phyloP scores from a whole-genome alignment of 75 land plant genomes.

The Selaginella tamariscina region DNA sequence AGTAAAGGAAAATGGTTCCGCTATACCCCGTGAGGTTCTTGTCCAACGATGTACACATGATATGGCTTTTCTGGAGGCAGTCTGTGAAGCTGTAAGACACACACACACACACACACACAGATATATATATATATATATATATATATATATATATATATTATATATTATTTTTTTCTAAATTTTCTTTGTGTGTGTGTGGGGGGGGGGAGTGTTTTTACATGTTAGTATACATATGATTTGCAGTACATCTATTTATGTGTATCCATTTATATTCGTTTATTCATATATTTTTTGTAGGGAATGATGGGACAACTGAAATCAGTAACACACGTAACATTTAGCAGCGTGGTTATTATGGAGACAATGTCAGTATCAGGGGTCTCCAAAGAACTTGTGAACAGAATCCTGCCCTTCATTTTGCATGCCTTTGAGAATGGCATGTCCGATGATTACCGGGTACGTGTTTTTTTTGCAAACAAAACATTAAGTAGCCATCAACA shows the following conservation, averaged over 20 bases:
- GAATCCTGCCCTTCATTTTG: conserved; percentile 44
- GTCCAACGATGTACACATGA: conserved; percentile 71
- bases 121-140: too few species aligned
- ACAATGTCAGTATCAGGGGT: conserved; percentile 37
- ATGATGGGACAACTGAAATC: conserved; percentile 23
- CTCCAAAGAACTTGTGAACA: conserved; percentile 37
- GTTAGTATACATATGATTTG: too few species aligned
- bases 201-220: too few species aligned
- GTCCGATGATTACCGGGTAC: conserved; percentile 27
- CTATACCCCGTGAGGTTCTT: conserved; percentile 57
- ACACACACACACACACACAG: too few species aligned
- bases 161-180: too few species aligned
- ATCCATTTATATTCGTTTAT: not conserved
- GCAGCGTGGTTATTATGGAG: conserved; percentile 57
- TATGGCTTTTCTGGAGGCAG: conserved; percentile 49
- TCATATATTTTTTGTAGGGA: conserved; percentile 11
- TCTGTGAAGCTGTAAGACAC: conserved; percentile 70
- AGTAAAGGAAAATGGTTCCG: conserved; percentile 62
- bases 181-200: too few species aligned
- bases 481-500: too few species aligned
- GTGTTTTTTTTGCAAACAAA: not conserved
- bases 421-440: conserved; percentile 41
- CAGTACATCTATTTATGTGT: not conserved
- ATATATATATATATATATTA: too few species aligned
- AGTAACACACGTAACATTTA: conserved; percentile 38